Evolutionary conservation across 441 rosid genomes (phyloP).

Genomic region (Aleurites moluccanus): DNA sequence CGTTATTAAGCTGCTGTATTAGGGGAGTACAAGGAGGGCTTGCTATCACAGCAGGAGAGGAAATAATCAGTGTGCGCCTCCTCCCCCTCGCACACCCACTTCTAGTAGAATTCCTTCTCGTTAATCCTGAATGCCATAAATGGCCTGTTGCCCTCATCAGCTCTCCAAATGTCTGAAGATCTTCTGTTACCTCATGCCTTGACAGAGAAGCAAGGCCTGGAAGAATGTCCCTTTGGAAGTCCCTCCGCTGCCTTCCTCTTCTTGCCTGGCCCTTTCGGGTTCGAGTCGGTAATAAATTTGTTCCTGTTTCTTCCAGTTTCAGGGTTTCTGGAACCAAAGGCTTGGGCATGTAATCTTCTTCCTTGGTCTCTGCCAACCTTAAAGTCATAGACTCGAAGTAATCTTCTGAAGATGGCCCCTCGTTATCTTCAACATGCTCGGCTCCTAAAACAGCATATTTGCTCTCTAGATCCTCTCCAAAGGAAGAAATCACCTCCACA

Average conservation of each 20-base stretch:
- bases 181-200: slow-evolving; percentile 88
- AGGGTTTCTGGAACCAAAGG: slow-evolving; percentile 67
- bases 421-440: slow-evolving; percentile 35
- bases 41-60: slow-evolving; percentile 37
- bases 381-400: slow-evolving; percentile 85
- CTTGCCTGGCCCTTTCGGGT: slow-evolving; percentile 78
- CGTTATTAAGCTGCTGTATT: slow-evolving; percentile 52
- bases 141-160: slow-evolving; percentile 80
- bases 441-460: slow-evolving; percentile 36
- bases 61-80: slow-evolving; percentile 42
- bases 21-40: slow-evolving; percentile 42
- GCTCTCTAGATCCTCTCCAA: slow-evolving; percentile 50
- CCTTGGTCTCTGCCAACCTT: slow-evolving; percentile 55
- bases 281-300: slow-evolving; percentile 38
- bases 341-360: slow-evolving; percentile 80
- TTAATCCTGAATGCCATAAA: slow-evolving; percentile 63
- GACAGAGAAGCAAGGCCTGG: slow-evolving; percentile 89
- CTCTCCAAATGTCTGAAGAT: slow-evolving; percentile 89
- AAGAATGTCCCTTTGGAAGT: slow-evolving; percentile 98
- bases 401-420: slow-evolving; percentile 55
- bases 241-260: slow-evolving; percentile 95
- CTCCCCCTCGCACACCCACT: slow-evolving; percentile 74
- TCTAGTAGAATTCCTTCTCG: slow-evolving; percentile 72
- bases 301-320: slow-evolving; percentile 51
- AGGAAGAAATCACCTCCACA: slow-evolving; percentile 54